These are phyloP conservation scores for Russula sp. DNA, from an alignment of 768 basidiomycete species.

Conservation along the genomic window DNA sequence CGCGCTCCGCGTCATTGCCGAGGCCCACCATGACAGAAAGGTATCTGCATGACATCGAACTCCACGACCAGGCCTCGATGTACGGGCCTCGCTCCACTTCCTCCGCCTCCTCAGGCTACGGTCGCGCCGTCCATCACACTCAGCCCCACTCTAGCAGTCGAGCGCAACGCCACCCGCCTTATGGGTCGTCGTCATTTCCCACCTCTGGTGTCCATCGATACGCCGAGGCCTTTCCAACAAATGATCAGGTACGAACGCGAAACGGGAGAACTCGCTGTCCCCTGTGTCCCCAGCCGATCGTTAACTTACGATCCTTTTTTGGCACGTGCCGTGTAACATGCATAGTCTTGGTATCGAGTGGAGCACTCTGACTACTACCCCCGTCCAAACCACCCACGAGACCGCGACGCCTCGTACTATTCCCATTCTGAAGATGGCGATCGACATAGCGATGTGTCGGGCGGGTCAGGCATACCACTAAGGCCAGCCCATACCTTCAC, in stretches of 20 bases:
- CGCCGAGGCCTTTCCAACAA: not conserved
- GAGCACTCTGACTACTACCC: slow-evolving; percentile 1
- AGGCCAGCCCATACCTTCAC: slow-evolving; percentile 8
- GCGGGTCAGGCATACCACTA: not conserved
- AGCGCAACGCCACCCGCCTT: not conserved
- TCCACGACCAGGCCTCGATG: not conserved
- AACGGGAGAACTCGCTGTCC: not conserved
- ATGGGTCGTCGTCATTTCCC: not conserved
- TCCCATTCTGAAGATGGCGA: slow-evolving; percentile 16
- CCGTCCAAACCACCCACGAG: not conserved
- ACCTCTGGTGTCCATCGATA: not conserved
- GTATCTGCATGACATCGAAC: slow-evolving; percentile 2
- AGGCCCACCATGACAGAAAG: not conserved
- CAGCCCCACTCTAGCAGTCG: not conserved
- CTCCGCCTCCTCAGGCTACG: not conserved
- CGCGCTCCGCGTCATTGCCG: not conserved
- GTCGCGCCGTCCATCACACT: not conserved
- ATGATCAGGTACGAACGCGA: slow-evolving; percentile 8
- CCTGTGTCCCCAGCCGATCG: not conserved
- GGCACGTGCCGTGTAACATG: not conserved
- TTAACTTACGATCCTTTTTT: not conserved
- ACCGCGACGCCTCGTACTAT: slow-evolving; percentile 5
- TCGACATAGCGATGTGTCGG: slow-evolving; percentile 2
- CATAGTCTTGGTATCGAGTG: slow-evolving; percentile 18
- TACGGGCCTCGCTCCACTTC: not conserved